Base-by-base conservation (phyloP, 2,329 filamentous ascomycete genomes). In the Phialophora macrospora region DNA sequence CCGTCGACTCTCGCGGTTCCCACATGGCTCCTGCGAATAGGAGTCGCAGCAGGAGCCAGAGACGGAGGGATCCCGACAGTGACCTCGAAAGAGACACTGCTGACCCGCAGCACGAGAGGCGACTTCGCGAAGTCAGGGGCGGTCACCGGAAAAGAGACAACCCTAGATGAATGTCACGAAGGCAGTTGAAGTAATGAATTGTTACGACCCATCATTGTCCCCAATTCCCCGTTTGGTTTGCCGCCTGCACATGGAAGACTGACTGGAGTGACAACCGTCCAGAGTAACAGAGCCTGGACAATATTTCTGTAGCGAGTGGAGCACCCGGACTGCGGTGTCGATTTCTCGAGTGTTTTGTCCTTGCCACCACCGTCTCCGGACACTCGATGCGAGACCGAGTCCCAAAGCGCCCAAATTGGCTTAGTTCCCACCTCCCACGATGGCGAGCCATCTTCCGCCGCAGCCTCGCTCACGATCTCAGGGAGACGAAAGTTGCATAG, bases 51-150 rank as follows among this genome's bases (percentile, higher is more conserved):
- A 72, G 70, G 64, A 69, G 72, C 70, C 69, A 68, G 68, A 68
- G 60, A 69, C 63, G 64, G 67, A 70, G 72, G 70, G 72, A 74
- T 71, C 71, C 73, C 71, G 74, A 72, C 70, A 72, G 70, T 72
- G 75, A 65, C 34, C 8, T 55, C 20, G 67, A 67, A 32, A 41
- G 56, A 55, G 41, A 32, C 17, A 20, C 48, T 14, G 28, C n/a
- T 22, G 63, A 67, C 24, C 9, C 30, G n/a, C 56, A 67, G n/a
- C 65, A 69, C 52, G 51, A 65, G 52, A 62, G 63, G 12, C 65
- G 67, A 12, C 65, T 67, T 32, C 65, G 65, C 24, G 65, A 69
- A 38, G 67, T 67, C 44, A 62, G 67, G 30, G 67, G 67, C 4
- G 58, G 22, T 41, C 60, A 60, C 6, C 62, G 67, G 20, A 65